phyloP scores from a whole-genome alignment of 768 basidiomycete species.

The Sporobolomyces roseus region DNA sequence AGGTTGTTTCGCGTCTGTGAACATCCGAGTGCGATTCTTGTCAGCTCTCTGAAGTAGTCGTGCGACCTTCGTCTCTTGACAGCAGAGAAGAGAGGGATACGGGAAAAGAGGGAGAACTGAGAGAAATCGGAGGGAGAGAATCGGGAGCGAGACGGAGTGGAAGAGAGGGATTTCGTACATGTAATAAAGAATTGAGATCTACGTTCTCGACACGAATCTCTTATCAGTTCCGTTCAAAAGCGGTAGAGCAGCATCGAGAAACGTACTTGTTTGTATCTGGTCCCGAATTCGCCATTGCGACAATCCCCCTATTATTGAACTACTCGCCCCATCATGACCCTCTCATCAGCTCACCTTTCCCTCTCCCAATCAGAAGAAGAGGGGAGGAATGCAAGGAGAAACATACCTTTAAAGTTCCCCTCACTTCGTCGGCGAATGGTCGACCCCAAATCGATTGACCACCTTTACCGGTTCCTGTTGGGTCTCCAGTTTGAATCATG shows the following conservation, averaged over 20 bases:
- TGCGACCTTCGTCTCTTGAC: no score
- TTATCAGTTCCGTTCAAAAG: no score
- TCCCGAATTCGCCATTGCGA: conserved; percentile 98
- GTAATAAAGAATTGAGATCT: conserved; percentile 54
- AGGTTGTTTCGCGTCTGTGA: conserved; percentile 83
- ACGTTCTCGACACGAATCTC: no score
- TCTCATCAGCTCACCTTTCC: not conserved
- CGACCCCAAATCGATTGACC: conserved; percentile 96
- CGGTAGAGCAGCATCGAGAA: not conserved
- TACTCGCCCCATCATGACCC: conserved; percentile 47
- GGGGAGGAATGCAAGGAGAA: no score
- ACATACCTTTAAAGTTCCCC: conserved; percentile 83
- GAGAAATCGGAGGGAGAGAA: not conserved
- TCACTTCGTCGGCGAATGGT: conserved; percentile 84
- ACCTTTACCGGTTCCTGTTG: conserved; percentile 84
- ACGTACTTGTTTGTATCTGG: conserved; percentile 77
- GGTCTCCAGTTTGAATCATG: conserved; percentile 92
- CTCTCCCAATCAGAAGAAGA: no score
- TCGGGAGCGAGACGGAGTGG: not conserved
- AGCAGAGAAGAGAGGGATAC: no score
- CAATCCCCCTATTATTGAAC: conserved; percentile 92
- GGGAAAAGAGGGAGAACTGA: no score
- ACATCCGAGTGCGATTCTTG: no score
- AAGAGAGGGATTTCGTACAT: conserved; percentile 7
- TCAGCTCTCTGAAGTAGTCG: no score